Evolutionary conservation across 805 yeast species (phyloP), one percentile per base, ranked within the genome.

Genomic region (Metschnikowia lunata): DNA sequence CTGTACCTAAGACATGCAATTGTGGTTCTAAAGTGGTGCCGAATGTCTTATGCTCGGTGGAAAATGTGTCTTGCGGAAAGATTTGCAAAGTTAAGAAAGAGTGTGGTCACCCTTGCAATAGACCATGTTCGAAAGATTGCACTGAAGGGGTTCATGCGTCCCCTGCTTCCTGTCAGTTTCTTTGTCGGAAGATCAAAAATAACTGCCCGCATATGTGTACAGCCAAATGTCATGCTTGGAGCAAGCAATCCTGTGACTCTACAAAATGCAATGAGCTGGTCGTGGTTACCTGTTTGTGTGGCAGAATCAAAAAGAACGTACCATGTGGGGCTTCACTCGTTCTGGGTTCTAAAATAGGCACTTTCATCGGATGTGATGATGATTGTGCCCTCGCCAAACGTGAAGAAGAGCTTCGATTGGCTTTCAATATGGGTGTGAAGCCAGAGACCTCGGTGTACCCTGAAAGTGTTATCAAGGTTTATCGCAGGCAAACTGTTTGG

Each of bases 121-220:
- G 71, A 15, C 65, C 67, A 7, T 89, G 97, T 68, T 79, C 76
- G 1, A 64, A 72, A 42, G 69, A 41, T 71, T 79, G 97, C 58
- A 88, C 63, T 18, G 84, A 82, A 1, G 75, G 78, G 18, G 44
- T 39, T 5, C 90, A 95, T 60, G 75, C 71, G 36, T 58, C 63
- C 8, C 68, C 67, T 8, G 43, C 61, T 10, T 42, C 54, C 6
- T 89, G 97, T 66, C 70, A 67, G 15, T 74, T 77, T 13, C 58
- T 62, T 4, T 89, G 97, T 67, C 75, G 75, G 11, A 71, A 71
- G 47, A 59, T 64, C 31, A 70, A 80, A 49, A 52, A 51, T 4
- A 60, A 66, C 10, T 89, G 97, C 63, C 84, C 84, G 1, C 97
- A 89, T 63, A 57, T 62, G 37, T 86, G 95, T 62, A 67, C 62